Base-by-base conservation (phyloP, 208 protist species). In the Wallacemonas sp. region DNA sequence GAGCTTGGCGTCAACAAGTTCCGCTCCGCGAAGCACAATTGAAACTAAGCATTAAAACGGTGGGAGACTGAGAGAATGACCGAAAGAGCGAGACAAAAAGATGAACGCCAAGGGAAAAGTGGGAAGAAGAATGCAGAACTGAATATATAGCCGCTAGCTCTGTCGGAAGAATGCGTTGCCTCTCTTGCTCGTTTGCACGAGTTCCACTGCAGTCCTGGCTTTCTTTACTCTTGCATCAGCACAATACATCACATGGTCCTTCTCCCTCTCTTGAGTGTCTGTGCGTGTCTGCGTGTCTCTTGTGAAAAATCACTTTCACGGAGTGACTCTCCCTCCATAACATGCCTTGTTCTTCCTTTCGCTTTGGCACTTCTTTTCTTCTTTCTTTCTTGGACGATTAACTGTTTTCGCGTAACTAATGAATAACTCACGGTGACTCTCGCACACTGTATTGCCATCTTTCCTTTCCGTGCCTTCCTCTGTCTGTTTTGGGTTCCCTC, bases 21-120 rank as follows among this genome's bases (percentile, higher is more conserved):
- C 68, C 75, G 76, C 38, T 91, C 83, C 24, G 83, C 80, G 32
- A 92, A 92, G 72, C 80, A 81, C 43, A 48, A 58, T 38, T 78
- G 63, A 33, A 58, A 54, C 70, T 52, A 61, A 23, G 19, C 5
- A 6, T 44, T 4, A 61, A 41, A 17, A 29, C 11, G 24, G 56
- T 26, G 21, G 12, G 26, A 58, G 24, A 33, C 4, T 6, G 8
- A 34, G 14, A 58, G 27, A 58, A 58, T 4, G 11, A 26, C 6
- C 6, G 14, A 41, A 41, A 41, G 14, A 41, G 14, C 6, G 36
- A 41, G 36, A 41, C 9, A 41, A 41, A n/a, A n/a, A n/a, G n/a
- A n/a, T n/a, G 19, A 33, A 17, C 21, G 23, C 16, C 54, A 8
- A 47, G 32, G 19, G 5, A 26, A 62, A 43, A 44, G n/a, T n/a